Conservation (phyloP, 306 rosid species). For the Medicago ruthenica region DNA sequence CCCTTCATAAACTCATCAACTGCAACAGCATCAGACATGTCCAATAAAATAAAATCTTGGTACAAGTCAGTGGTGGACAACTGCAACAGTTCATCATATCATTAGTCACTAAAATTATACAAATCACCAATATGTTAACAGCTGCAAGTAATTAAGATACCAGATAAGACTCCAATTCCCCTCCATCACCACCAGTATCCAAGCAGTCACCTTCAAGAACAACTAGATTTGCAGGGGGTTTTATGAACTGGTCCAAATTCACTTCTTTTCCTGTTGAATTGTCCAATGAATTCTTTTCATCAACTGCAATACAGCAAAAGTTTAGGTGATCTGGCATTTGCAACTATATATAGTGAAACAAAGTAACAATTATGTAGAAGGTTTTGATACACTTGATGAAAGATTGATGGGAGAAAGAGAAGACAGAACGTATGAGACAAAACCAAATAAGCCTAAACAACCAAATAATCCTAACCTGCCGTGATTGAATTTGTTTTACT, state of each 20-base stretch:
- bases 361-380: constrained; percentile 32
- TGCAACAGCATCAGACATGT: constrained; percentile 72
- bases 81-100: constrained; percentile 53
- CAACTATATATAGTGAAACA: constrained; percentile 34
- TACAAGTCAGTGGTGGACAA: constrained; percentile 80
- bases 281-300: constrained; percentile 73
- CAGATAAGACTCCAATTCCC: constrained; percentile 93
- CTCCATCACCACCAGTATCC: constrained; percentile 80
- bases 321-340: constrained; percentile 36
- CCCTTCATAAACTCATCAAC: constrained; percentile 70
- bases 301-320: constrained; percentile 63
- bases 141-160: constrained; percentile 59
- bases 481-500: constrained; percentile 9
- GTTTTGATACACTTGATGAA: constrained; percentile 12
- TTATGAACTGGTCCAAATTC: constrained; percentile 63
- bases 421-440: not conserved
- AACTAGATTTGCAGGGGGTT: constrained; percentile 91
- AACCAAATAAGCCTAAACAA: not conserved
- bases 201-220: constrained; percentile 98
- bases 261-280: constrained; percentile 57
- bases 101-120: constrained; percentile 32
- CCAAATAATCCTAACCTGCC: no score
- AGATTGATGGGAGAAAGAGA: constrained; percentile 6
- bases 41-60: constrained; percentile 84
- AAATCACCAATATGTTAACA: constrained; percentile 14